Evolutionary conservation across 306 rosid species (phyloP).

Genomic region (Datisca glomerata): DNA sequence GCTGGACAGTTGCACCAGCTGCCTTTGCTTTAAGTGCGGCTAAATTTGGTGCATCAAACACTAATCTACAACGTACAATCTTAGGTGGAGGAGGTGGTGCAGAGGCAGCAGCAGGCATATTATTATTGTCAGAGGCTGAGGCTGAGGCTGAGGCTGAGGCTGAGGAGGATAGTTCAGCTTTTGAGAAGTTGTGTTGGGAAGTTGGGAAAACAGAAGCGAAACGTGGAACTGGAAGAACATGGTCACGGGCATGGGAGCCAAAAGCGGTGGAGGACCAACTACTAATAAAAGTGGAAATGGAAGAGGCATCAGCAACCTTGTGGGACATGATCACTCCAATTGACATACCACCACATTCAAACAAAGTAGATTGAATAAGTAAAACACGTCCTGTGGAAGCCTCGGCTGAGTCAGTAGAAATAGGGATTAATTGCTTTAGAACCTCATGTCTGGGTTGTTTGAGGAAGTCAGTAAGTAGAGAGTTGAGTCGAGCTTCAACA

Average conservation of each 20-base stretch:
- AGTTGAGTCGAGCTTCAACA: conserved; percentile 15
- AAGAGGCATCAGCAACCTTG: conserved; percentile 24
- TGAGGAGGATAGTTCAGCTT: too few relatives aligned
- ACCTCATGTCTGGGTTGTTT: conserved; percentile 14
- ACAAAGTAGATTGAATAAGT: conserved; percentile 20
- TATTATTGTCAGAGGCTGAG: too few relatives aligned
- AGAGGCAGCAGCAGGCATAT: not conserved
- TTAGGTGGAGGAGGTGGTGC: not conserved
- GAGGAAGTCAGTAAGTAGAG: conserved; percentile 13
- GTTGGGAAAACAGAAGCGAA: not conserved
- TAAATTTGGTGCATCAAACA: conserved; percentile 18
- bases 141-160: too few relatives aligned
- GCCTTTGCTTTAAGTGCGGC: conserved; percentile 12
- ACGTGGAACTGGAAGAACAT: not conserved
- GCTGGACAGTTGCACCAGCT: not conserved
- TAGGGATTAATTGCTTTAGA: conserved; percentile 10
- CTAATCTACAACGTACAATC: conserved; percentile 13
- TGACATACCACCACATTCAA: conserved; percentile 27
- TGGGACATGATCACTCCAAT: conserved; percentile 20
- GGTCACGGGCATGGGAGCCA: not conserved
- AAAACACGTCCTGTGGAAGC: not conserved
- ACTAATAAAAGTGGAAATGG: conserved; percentile 14
- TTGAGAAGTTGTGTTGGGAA: too few relatives aligned
- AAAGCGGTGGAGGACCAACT: conserved; percentile 14
- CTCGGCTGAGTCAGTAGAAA: conserved; percentile 3